Evolutionary conservation across 345 rosid species (phyloP).

Genomic region (Moringa oleifera): DNA sequence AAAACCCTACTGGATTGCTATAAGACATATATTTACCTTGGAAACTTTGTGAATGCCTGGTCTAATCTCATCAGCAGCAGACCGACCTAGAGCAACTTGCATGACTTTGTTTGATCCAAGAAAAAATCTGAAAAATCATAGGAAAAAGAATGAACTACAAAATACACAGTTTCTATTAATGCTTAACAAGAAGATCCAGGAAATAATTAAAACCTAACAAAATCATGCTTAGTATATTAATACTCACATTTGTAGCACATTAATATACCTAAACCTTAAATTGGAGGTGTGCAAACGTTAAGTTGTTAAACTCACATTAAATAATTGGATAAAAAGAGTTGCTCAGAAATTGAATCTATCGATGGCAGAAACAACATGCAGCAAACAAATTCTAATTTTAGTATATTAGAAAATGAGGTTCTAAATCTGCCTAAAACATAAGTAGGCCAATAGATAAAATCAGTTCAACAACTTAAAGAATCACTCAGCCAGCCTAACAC

Average conservation of each 20-base stretch:
- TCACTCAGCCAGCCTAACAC: too few relatives aligned
- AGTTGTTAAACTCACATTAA: background rate
- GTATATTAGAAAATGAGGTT: too few relatives aligned
- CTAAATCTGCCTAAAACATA: too few relatives aligned
- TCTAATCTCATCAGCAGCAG: constrained; percentile 75
- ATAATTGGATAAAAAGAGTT: background rate
- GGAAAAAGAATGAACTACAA: constrained; percentile 1
- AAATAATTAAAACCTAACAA: too few relatives aligned
- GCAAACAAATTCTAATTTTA: too few relatives aligned
- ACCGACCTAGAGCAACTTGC: constrained; percentile 95
- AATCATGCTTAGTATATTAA: background rate
- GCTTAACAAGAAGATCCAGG: too few relatives aligned
- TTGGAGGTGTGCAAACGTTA: background rate
- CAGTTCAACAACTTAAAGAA: too few relatives aligned
- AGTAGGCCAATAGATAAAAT: too few relatives aligned
- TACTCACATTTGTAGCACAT: background rate
- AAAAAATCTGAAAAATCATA: constrained; percentile 69
- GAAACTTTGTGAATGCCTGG: constrained; percentile 71
- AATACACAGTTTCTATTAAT: too few relatives aligned
- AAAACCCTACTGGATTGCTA: background rate
- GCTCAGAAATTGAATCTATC: too few relatives aligned
- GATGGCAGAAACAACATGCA: too few relatives aligned
- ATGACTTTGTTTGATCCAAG: constrained; percentile 96
- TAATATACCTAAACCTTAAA: too few relatives aligned
- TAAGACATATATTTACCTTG: constrained; percentile 41